Evolutionary conservation across 169 alveolate species (phyloP).

Genomic region (Plasmodium fragile): DNA sequence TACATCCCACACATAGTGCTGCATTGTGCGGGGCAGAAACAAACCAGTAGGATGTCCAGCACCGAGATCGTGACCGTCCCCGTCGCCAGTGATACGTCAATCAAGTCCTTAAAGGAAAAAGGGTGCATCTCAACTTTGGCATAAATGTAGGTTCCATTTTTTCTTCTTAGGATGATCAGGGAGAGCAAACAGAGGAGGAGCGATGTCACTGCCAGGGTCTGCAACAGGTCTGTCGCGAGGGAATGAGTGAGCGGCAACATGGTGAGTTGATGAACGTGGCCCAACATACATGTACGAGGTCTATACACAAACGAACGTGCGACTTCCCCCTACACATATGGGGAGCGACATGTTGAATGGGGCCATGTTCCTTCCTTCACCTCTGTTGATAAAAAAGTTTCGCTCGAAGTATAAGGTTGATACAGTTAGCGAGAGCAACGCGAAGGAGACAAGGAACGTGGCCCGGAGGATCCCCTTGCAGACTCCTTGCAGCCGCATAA

Average conservation of each 20-base stretch:
- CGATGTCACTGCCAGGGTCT: conserved; percentile 22
- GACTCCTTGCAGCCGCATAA: conserved; percentile 14
- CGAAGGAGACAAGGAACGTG: conserved; percentile 22
- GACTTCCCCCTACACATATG: neutral
- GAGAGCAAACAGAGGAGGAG: conserved; percentile 17
- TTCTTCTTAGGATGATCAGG: conserved; percentile 31
- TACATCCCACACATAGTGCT: neutral
- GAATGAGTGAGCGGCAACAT: neutral
- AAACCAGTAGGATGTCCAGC: conserved; percentile 42
- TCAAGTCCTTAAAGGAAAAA: conserved; percentile 56
- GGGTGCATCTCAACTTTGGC: conserved; percentile 65
- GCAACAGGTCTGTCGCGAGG: conserved; percentile 8
- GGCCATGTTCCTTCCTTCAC: neutral
- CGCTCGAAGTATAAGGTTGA: conserved; percentile 8
- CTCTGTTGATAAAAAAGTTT: conserved; percentile 17
- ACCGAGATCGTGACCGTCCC: conserved; percentile 58
- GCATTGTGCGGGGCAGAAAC: neutral
- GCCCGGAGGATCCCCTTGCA: conserved; percentile 30
- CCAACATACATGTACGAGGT: neutral
- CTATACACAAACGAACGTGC: neutral
- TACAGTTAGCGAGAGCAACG: neutral
- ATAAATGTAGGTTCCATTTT: conserved; percentile 51
- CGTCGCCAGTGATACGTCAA: conserved; percentile 44
- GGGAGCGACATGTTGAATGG: neutral
- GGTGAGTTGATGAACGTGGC: neutral